Evolutionary conservation across 257 asterid species (phyloP), one percentile per base, ranked within the genome.

Genomic region (Parsonsia alboflavescens): DNA sequence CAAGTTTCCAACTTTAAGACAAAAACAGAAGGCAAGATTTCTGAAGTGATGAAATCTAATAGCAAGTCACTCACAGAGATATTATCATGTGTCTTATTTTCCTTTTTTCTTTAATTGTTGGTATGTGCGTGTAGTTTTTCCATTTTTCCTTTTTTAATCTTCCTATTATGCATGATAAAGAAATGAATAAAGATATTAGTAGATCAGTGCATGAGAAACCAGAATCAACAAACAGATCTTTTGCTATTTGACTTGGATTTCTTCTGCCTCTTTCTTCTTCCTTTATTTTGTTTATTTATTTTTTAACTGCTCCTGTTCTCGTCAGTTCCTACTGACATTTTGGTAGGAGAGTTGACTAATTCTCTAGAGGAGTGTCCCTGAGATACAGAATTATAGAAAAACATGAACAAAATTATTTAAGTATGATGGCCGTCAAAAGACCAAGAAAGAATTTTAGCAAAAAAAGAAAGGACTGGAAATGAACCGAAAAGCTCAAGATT

Each of bases 181-280:
- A 70, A 69, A 17, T 22, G 44, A 68, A 17, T 36, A 54, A 57
- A 78, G 68, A 49, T 42, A 19, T 73, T 24, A 57, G 12, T 26
- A 66, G 33, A 39, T 67, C 71, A 72, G 45, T 33, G 8, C 22
- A 44, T 33, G 49, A 56, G 53, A 59, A 58, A 13, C 45, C 49
- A 66, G 65, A 54, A 26, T 36, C 26, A 22, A 61, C 73, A 78
- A 72, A 81, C 85, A 66, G 77, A 81, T 74, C 45, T 77, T 65
- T 58, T 52, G 75, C 71, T 54, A 62, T 70, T 78, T 66, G 82
- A 71, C 65, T 75, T 50, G 11, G 75, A 71, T 71, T 72, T 71
- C 61, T 63, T 45, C 73, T 50, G 50, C 73, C 70, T 70, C 71
- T 36, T 70, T 46, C 71, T 71, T 53, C 65, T 74, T 71, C 71